Conservation (phyloP, 495 filamentous ascomycete species). For the Schizothecium vesticola region DNA sequence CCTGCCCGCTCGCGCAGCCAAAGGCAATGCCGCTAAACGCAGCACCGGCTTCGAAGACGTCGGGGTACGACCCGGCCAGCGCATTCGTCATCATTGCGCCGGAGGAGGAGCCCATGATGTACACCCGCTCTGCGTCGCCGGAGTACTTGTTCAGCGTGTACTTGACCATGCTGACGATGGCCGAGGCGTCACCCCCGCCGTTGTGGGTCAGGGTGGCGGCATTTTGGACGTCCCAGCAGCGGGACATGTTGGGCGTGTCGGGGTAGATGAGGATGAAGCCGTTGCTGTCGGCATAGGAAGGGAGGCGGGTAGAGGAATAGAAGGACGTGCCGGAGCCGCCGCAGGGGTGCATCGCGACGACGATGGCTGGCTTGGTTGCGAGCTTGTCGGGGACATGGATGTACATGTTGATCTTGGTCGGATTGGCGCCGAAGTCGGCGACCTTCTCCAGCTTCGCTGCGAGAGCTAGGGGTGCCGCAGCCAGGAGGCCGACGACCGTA, state of each 20-base stretch:
- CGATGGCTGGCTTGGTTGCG: constrained; percentile 32
- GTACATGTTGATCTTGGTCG: constrained; percentile 34
- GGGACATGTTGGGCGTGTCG: constrained; percentile 24
- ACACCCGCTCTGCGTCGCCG: neutral
- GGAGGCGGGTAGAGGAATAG: constrained; percentile 21
- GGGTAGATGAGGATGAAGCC: constrained; percentile 48
- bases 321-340: constrained; percentile 10
- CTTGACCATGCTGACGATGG: constrained; percentile 4
- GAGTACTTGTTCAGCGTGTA: constrained; percentile 3
- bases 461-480: constrained; percentile 11
- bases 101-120: too few species aligned
- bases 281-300: constrained; percentile 35
- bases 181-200: neutral
- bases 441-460: constrained; percentile 35
- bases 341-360: constrained; percentile 25
- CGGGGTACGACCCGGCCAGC: too few species aligned
- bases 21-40: constrained; percentile 3
- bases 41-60: too few species aligned
- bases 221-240: constrained; percentile 2
- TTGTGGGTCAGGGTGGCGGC: constrained; percentile 7
- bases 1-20: constrained; percentile 1
- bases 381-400: constrained; percentile 39
- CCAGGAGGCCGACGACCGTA: constrained; percentile 17
- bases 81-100: too few species aligned
- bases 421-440: constrained; percentile 33